Percentiles rank a stretch among this genome's conserved stretches.
Conservation (phyloP, 1,284 basidiomycete species). For the Chalciporus sp. region DNA sequence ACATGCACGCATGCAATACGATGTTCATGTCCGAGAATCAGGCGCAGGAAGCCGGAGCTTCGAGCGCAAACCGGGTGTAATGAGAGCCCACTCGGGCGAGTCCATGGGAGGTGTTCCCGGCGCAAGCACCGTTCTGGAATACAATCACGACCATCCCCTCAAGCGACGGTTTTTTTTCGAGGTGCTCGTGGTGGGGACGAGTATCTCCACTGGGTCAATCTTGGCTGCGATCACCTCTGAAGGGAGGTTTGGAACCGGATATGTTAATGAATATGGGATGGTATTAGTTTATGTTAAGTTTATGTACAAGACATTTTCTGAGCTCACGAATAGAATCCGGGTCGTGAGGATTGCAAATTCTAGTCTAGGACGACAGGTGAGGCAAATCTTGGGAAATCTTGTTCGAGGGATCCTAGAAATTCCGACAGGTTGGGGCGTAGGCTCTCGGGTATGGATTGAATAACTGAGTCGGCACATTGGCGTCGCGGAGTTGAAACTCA, state of each 20-base stretch:
- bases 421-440: not conserved
- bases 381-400: not conserved
- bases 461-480: constrained; percentile 19
- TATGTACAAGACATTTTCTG: constrained; percentile 18
- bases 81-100: not conserved
- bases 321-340: not conserved
- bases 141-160: constrained; percentile 5
- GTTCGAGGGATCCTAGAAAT: not conserved
- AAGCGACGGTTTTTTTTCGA: not conserved
- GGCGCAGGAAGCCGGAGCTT: constrained; percentile 8
- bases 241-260: not conserved
- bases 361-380: not conserved
- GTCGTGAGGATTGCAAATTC: not conserved
- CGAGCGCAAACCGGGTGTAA: constrained; percentile 5
- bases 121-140: not conserved
- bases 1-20: constrained; percentile 7
- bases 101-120: constrained; percentile 4
- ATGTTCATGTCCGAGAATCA: constrained; percentile 30
- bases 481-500: constrained; percentile 34
- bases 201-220: constrained; percentile 2
- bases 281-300: constrained; percentile 10
- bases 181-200: constrained; percentile 21
- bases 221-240: constrained; percentile 1
- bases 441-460: not conserved
- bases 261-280: not conserved